Percentiles rank a stretch among this genome's conserved stretches.
Evolutionary conservation across 768 basidiomycete species (phyloP).

Genomic region (Rhodotorula toruloides): DNA sequence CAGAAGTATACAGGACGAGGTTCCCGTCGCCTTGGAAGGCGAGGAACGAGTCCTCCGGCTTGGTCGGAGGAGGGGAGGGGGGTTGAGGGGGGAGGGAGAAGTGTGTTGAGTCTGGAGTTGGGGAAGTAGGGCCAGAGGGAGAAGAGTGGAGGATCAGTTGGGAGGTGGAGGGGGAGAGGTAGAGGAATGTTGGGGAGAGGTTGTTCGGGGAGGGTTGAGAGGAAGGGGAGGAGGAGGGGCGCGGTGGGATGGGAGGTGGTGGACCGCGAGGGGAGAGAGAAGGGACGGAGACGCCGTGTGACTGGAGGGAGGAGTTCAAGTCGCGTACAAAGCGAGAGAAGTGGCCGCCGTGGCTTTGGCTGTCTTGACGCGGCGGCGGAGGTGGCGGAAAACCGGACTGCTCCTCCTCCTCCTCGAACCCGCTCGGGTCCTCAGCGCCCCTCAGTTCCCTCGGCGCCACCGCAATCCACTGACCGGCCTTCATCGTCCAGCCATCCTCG

Average conservation of each 20-base stretch:
- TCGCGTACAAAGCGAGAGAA: conserved; percentile 31
- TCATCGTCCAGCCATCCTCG: conserved; percentile 14
- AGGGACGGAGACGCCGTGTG: conserved; percentile 21
- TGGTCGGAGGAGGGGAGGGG: neutral
- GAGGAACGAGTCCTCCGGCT: conserved; percentile 20
- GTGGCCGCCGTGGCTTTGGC: conserved; percentile 1
- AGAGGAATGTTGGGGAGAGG: conserved; percentile 33
- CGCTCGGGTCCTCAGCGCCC: conserved; percentile 3
- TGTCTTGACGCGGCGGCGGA: neutral
- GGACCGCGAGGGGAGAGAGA: conserved; percentile 11
- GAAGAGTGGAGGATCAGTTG: conserved; percentile 42
- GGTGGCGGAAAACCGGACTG: neutral
- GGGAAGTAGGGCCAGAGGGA: conserved; percentile 20
- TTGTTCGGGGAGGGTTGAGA: neutral
- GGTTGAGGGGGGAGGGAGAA: conserved; percentile 26
- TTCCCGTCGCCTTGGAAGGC: conserved; percentile 37
- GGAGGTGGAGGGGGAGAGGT: conserved; percentile 35
- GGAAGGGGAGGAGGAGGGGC: conserved; percentile 8
- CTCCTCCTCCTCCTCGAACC: neutral
- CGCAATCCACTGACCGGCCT: conserved; percentile 32
- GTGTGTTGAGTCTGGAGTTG: conserved; percentile 20
- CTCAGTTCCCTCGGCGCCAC: conserved; percentile 21
- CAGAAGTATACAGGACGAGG: conserved; percentile 25
- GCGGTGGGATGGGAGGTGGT: conserved; percentile 25
- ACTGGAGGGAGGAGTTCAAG: conserved; percentile 16